These are phyloP conservation scores for bread wheat (Triticum aestivum) DNA, from an alignment of 176 grass and related monocot species.

Conservation along the genomic window IWGSC_CS_RefSeq_v2.1 NC_057811.1:40481439-40481938, in stretches of 20 bases:
- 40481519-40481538: slow-evolving; percentile 32
- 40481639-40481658: slow-evolving; percentile 56
- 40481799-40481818: slow-evolving; percentile 32
- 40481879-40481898: slow-evolving; percentile 42
- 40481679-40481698: slow-evolving; percentile 74
- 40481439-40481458: slow-evolving; percentile 7
- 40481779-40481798: slow-evolving; percentile 89
- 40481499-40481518: slow-evolving; percentile 23
- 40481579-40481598: slow-evolving; percentile 95
- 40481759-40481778: slow-evolving; percentile 85
- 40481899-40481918: slow-evolving; percentile 83
- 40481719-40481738: slow-evolving; percentile 77
- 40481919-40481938: slow-evolving; percentile 85
- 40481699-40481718: slow-evolving; percentile 77
- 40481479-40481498: slow-evolving; percentile 8
- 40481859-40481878: slow-evolving; percentile 1
- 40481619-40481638: slow-evolving; percentile 89
- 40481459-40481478: not conserved
- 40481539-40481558: slow-evolving; percentile 94
- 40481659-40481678: slow-evolving; percentile 78
- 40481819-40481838: not conserved
- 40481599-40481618: slow-evolving; percentile 83
- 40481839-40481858: not conserved
- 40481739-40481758: slow-evolving; percentile 89
- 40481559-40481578: slow-evolving; percentile 75